Evolutionary conservation across 441 rosid species (phyloP), one percentile per base, ranked within the genome.

Genomic region (Daphne laureola): DNA sequence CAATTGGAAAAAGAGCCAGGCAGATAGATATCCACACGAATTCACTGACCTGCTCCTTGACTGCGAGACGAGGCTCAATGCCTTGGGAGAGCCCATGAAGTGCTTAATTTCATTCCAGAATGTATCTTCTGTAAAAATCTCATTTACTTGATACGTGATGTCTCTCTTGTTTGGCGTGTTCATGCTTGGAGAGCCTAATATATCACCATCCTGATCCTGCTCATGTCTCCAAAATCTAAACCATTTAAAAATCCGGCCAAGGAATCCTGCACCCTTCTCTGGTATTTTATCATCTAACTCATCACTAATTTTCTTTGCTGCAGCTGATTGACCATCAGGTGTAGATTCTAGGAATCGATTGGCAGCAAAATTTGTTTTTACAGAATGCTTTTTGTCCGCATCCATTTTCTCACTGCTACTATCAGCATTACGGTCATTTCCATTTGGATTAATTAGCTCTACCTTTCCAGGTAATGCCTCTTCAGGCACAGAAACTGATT

Each of bases 31-130:
- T 46, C 40, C 41, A 53, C 43, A 43, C 25, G 11, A 57, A 48
- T 57, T 31, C 21, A 12, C 64, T 16, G 49, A 93, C 98, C 98
- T 89, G 74, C 84, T 86, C 61, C 36, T 75, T 26, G 96, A 80
- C 65, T 65, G 73, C 46, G 75, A 23, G 59, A 86, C 73, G 61
- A 67, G 8, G 38, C 41, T 63, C 8, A 72, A 80, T 56, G 83
- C 97, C 63, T 53, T 69, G 27, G 69, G 59, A n/a, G 90, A 69
- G 61, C 62, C 43, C 48, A 84, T 58, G 72, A 82, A 89, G 49
- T 77, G 64, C 61, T 83, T 79, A 72, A 83, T 42, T 17, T 78
- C 81, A 13, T 57, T 65, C 97, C 96, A 81, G 59, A 84, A 78
- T 6, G 73, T 64, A 61, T 77, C 74, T 43, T 71, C 51, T 3